These are phyloP conservation scores for Circinella minor DNA, from an alignment of 371 early-diverging fungal genomes.

Conservation along the genomic window DNA sequence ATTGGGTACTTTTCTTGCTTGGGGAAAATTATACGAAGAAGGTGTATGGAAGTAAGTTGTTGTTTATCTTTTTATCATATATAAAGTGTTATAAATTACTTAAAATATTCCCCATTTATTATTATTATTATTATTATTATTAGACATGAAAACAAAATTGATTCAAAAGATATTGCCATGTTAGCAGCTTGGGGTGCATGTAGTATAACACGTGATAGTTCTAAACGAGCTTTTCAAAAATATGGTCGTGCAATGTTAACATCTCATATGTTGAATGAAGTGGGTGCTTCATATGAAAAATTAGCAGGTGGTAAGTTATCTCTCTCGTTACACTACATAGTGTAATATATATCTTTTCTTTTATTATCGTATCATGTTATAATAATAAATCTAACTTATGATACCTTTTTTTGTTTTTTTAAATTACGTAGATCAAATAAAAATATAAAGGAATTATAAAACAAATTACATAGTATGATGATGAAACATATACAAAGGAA, in stretches of 20 bases:
- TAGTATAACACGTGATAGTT: conserved; percentile 64
- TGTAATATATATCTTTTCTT: too few species aligned
- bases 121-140: too few species aligned
- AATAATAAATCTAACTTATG: background rate
- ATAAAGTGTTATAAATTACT: too few species aligned
- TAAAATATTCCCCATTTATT: too few species aligned
- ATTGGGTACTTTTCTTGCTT: conserved; percentile 87
- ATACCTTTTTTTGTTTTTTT: background rate
- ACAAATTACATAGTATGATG: background rate
- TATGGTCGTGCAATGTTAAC: conserved; percentile 76
- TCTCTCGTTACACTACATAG: too few species aligned
- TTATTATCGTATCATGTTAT: background rate
- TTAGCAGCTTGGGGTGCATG: conserved; percentile 80
- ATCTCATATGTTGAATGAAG: conserved; percentile 73
- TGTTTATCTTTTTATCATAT: background rate
- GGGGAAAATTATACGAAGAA: conserved; percentile 74
- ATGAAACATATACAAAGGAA: background rate
- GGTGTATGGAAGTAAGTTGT: conserved; percentile 61
- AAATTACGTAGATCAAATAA: background rate
- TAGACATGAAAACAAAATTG: conserved; percentile 49
- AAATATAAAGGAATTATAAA: background rate
- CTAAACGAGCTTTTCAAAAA: conserved; percentile 70
- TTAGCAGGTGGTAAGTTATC: conserved; percentile 25
- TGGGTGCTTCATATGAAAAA: conserved; percentile 59
- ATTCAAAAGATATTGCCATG: conserved; percentile 57